A percentile compares a stretch with the other conserved stretches of the same genome.
phyloP scores from a whole-genome alignment of 148 eudicot genomes.

The Amaranthus cruentus region DNA sequence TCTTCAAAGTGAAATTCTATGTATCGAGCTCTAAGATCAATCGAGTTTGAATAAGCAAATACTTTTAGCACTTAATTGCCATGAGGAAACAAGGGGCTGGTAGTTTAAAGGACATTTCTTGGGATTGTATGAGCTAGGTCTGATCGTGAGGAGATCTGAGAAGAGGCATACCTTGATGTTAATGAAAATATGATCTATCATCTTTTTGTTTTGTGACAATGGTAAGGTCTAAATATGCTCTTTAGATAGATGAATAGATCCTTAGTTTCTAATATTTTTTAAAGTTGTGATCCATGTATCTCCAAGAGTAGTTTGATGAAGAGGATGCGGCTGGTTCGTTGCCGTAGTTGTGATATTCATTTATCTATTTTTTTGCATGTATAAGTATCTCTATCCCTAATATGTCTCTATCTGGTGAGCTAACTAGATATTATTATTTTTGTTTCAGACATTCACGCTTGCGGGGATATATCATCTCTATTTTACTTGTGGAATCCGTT shows the following conservation, averaged over 20 bases:
- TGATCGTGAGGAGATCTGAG: too few species aligned
- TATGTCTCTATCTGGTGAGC: constrained; percentile 3
- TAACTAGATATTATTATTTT: constrained; percentile 22
- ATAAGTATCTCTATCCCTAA: not conserved
- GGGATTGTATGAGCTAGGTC: not conserved
- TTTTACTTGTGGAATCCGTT: constrained; percentile 95
- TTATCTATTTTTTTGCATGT: not conserved
- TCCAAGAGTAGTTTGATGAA: not conserved
- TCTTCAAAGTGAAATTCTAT: too few species aligned
- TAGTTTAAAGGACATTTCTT: too few species aligned
- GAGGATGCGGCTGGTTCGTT: not conserved
- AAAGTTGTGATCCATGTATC: not conserved
- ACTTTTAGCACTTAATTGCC: too few species aligned
- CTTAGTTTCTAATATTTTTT: not conserved
- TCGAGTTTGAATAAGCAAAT: too few species aligned
- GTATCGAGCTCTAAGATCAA: too few species aligned
- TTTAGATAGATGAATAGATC: not conserved
- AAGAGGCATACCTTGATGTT: too few species aligned
- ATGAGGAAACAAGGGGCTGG: too few species aligned
- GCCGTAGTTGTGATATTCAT: not conserved
- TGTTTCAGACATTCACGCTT: constrained; percentile 47
- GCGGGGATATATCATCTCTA: constrained; percentile 88
- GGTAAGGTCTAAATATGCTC: not conserved
- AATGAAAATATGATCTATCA: not conserved
- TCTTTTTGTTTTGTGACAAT: not conserved